phyloP scores from a whole-genome alignment of 139 green algal species.

The Picochlorum sp. region DNA sequence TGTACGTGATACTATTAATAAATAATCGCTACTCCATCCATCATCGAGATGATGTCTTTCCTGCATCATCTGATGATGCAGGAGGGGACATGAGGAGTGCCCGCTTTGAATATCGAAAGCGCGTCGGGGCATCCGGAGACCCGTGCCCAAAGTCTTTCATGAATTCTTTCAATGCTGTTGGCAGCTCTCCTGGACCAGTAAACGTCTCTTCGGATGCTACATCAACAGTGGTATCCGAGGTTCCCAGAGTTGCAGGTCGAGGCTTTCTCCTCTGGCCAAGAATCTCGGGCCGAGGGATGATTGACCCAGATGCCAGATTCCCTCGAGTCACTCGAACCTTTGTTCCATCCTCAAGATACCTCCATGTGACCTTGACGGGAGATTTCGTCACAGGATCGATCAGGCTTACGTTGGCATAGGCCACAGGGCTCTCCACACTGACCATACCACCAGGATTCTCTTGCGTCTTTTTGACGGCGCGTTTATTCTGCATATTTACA shows the following conservation, averaged over 20 bases:
- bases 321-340: slow-evolving; percentile 59
- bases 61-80: too few species aligned
- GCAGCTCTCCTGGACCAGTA: slow-evolving; percentile 22
- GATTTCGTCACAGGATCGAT: slow-evolving; percentile 57
- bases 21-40: too few species aligned
- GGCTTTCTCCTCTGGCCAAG: slow-evolving; percentile 35
- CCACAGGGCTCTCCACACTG: slow-evolving; percentile 55
- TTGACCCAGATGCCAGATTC: slow-evolving; percentile 31
- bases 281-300: slow-evolving; percentile 53
- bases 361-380: slow-evolving; percentile 42
- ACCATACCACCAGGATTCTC: slow-evolving; percentile 53
- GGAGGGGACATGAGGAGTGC: background rate
- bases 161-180: slow-evolving; percentile 22
- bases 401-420: slow-evolving; percentile 72
- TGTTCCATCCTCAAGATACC: slow-evolving; percentile 59
- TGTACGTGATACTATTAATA: too few species aligned
- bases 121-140: background rate
- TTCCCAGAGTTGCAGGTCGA: slow-evolving; percentile 6
- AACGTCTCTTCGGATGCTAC: slow-evolving; percentile 14
- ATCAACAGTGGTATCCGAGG: slow-evolving; percentile 16
- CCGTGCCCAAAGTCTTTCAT: slow-evolving; percentile 6
- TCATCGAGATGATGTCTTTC: too few species aligned
- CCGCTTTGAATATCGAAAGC: background rate
- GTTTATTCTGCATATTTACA: slow-evolving; percentile 42
- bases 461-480: slow-evolving; percentile 41